phyloP scores from a whole-genome alignment of 768 basidiomycete species.

The Tricholoma sp. region DNA sequence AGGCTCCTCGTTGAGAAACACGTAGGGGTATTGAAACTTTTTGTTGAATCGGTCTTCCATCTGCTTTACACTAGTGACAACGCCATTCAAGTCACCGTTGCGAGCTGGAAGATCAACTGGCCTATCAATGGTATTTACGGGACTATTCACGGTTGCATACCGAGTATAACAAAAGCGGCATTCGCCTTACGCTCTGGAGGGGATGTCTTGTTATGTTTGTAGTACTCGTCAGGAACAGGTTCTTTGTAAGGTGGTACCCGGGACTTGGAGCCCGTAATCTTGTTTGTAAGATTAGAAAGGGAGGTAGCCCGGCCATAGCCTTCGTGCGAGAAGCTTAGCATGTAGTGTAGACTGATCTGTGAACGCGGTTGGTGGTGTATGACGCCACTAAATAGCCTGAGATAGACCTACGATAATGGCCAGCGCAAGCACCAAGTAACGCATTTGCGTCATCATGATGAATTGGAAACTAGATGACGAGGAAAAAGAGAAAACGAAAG shows the following conservation, averaged over 20 bases:
- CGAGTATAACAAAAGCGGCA: constrained; percentile 78
- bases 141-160: constrained; percentile 20
- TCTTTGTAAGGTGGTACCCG: constrained; percentile 45
- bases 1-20: constrained; percentile 79
- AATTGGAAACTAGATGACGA: constrained; percentile 1
- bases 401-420: constrained; percentile 36
- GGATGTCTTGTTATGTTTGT: constrained; percentile 33
- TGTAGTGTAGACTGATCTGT: constrained; percentile 55
- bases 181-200: constrained; percentile 62
- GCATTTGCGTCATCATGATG: constrained; percentile 53
- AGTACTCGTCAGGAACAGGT: constrained; percentile 59
- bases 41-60: constrained; percentile 91
- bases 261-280: constrained; percentile 21
- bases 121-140: background rate
- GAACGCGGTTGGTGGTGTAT: background rate
- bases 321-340: constrained; percentile 62
- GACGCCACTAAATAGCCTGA: background rate
- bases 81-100: constrained; percentile 54
- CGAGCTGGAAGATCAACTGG: constrained; percentile 33
- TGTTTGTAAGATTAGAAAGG: constrained; percentile 36
- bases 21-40: constrained; percentile 78
- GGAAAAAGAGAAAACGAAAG: constrained; percentile 6
- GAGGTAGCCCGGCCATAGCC: constrained; percentile 59
- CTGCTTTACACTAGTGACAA: constrained; percentile 63
- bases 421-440: constrained; percentile 48